A percentile compares a stretch with the other conserved stretches of the same genome.
Conservation (phyloP, 2,329 filamentous ascomycete genomes). For the Monilinia laxa region DNA sequence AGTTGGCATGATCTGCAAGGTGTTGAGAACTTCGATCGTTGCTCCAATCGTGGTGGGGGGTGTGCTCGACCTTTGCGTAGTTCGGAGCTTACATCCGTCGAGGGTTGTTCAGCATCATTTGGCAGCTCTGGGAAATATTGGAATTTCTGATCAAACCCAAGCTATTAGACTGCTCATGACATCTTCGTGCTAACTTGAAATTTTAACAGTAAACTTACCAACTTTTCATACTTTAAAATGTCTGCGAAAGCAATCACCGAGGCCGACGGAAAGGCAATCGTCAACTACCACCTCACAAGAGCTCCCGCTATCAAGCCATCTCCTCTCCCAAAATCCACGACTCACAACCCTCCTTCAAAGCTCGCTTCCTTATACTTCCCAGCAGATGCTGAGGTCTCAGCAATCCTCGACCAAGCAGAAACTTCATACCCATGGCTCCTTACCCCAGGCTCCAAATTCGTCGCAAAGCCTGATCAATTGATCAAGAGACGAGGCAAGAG, state of each 20-base stretch:
- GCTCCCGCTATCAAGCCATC: slow-evolving; percentile 97
- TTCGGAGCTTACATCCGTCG: not conserved
- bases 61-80: not conserved
- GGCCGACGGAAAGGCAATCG: slow-evolving; percentile 99
- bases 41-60: slow-evolving; percentile 10
- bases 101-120: slow-evolving; percentile 11
- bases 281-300: slow-evolving; percentile 99
- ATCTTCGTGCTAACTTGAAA: slow-evolving; percentile 15
- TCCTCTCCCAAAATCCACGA: slow-evolving; percentile 77
- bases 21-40: not conserved
- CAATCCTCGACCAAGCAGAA: slow-evolving; percentile 92
- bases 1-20: slow-evolving; percentile 21
- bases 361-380: slow-evolving; percentile 92
- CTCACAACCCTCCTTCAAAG: slow-evolving; percentile 89
- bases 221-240: slow-evolving; percentile 55
- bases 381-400: slow-evolving; percentile 78
- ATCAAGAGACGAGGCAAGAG: slow-evolving; percentile 99
- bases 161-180: not conserved
- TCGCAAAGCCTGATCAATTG: slow-evolving; percentile 98
- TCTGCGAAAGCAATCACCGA: slow-evolving; percentile 97
- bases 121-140: not conserved
- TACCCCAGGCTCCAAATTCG: slow-evolving; percentile 79
- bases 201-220: slow-evolving; percentile 24
- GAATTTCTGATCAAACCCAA: slow-evolving; percentile 11
- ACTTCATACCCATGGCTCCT: slow-evolving; percentile 95